These are phyloP conservation scores for Oryza meyeriana DNA, from an alignment of 176 grass and related monocot species.

Conservation along the genomic window DNA sequence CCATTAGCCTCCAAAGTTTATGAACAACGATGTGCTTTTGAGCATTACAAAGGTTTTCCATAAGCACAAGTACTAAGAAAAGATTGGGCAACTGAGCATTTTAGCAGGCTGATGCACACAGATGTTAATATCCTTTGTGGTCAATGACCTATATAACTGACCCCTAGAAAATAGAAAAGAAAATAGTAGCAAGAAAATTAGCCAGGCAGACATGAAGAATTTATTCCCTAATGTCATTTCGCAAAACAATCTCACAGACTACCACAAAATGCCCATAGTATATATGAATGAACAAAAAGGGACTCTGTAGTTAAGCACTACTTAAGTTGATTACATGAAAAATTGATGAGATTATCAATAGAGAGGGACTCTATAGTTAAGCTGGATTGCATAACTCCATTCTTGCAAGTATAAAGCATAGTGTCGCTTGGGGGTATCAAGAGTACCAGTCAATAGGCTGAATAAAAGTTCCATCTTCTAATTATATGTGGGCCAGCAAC, in stretches of 20 bases:
- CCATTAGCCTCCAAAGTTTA: no score
- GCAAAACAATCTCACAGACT: neutral
- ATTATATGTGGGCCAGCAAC: no score
- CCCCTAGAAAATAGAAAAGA: neutral
- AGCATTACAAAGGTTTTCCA: conserved; percentile 10
- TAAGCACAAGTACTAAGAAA: neutral
- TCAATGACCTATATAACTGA: neutral
- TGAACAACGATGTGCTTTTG: conserved; percentile 27
- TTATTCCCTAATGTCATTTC: conserved; percentile 2
- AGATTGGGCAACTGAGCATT: neutral
- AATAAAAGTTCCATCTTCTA: no score
- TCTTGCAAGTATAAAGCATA: no score
- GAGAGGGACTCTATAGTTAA: no score
- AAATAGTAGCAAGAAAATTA: neutral
- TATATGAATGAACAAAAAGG: neutral
- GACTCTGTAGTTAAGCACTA: no score
- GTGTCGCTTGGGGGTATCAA: no score
- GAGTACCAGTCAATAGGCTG: no score
- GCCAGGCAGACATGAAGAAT: neutral
- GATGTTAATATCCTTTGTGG: neutral
- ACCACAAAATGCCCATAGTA: neutral
- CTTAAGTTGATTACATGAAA: no score
- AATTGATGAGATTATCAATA: no score
- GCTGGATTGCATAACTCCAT: no score
- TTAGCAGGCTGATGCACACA: neutral